phyloP scores from a whole-genome alignment of 345 rosid genomes.

The Microthlaspi erraticum region DNA sequence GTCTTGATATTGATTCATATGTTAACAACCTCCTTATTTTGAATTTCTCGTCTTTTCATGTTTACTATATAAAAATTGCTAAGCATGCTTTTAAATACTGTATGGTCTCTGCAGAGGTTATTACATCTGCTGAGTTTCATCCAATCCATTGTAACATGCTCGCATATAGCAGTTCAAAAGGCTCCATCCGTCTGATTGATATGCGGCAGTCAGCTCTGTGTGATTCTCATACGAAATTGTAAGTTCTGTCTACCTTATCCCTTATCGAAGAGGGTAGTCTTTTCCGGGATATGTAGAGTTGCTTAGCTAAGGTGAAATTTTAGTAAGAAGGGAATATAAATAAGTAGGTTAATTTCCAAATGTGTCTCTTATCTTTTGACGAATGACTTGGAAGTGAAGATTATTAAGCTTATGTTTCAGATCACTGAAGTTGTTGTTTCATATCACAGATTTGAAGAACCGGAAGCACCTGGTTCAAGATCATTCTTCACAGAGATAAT shows the following conservation, averaged over 20 bases:
- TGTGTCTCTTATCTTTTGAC: conserved; percentile 9
- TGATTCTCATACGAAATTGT: conserved; percentile 97
- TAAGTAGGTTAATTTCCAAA: neutral
- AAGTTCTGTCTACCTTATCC: conserved; percentile 42
- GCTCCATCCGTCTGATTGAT: conserved; percentile 97
- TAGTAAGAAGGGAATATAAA: conserved; percentile 9
- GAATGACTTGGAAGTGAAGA: conserved; percentile 11
- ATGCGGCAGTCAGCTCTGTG: conserved; percentile 98
- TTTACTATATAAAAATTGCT: conserved; percentile 11
- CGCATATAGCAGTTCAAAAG: conserved; percentile 99
- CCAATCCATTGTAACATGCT: conserved; percentile 91
- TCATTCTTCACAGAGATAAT: conserved; percentile 99
- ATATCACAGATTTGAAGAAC: conserved; percentile 88
- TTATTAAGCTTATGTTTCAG: conserved; percentile 1
- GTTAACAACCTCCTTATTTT: conserved; percentile 3
- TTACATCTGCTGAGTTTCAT: conserved; percentile 98
- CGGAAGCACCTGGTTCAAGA: conserved; percentile 84
- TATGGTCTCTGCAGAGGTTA: conserved; percentile 80
- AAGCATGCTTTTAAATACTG: conserved; percentile 27
- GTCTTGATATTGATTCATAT: conserved; percentile 10
- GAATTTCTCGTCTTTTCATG: neutral
- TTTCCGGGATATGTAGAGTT: conserved; percentile 4
- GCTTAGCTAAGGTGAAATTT: neutral
- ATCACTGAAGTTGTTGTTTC: conserved; percentile 29
- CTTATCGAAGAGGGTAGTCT: neutral